Base-by-base conservation (phyloP, 2,329 filamentous ascomycete species). In the Gaeumannomyces tritici region DNA sequence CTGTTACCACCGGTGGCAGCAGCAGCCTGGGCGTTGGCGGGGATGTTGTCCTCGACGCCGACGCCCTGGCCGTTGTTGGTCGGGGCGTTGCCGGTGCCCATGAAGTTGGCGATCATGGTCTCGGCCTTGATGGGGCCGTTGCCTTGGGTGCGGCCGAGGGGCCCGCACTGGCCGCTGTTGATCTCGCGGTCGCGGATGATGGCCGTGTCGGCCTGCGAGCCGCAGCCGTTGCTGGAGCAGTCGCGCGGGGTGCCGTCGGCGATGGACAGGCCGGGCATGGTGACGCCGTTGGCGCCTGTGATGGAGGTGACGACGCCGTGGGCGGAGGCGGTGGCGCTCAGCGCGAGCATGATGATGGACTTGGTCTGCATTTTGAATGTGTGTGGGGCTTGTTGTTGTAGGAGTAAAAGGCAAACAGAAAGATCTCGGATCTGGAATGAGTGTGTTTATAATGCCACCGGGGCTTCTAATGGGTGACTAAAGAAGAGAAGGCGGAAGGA, bases 201-300 rank as follows among this genome's bases (percentile, higher is more conserved):
- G 72, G 86, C 79, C 21, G 87, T 89, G 70, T 89, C 87, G 63
- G 81, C 83, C 71, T 89, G 82, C n/a, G 86, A 81, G 63, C 86
- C 87, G 70, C 85, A 89, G 57, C 72, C 66, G 67, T 86, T 84
- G 68, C 76, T 77, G 61, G 82, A 77, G 72, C 86, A 89, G 74
- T 89, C 85, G 69, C 87, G 85, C 60, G 86, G 86, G 65, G 86
- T 89, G 68, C 85, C 86, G 64, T 89, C 86, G 57, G 78, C 77
- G 66, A 88, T 31, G 35, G 81, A 80, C 57, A 87, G 79, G 71
- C 82, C 84, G 51, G 84, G 83, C 84, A 88, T 87, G 66, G 70
- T 78, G 57, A 87, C 84, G 65, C 81, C 81, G 68, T 88, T 88
- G 66, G 84, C 82, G 62, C 85, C 85, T 66, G 79, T 72, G 66